Evolutionary conservation across 2,329 filamentous ascomycete species (phyloP), one percentile per base, ranked within the genome.

Genomic region (Nothopassalora personata): DNA sequence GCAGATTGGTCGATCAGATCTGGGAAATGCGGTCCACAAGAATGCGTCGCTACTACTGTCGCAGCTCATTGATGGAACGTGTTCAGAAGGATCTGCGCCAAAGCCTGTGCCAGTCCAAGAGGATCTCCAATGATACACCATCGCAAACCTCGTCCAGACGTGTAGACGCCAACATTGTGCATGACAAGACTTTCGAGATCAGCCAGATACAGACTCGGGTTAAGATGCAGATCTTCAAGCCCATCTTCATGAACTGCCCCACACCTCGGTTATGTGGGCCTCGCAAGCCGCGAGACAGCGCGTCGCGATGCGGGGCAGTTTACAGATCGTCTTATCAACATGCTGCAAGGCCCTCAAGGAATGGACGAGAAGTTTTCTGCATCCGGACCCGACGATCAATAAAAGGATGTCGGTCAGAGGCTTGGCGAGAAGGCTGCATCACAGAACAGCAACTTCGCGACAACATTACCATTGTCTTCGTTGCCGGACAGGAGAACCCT

Each of bases 191-290:
- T n/a, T 23, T 53, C 27, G 30, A 33, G 11, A 28, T 58, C 39
- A 50, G 31, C 19, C 11, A 58, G 28, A 34, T 58, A 13, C 56
- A 58, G 19, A 54, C 23, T 28, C 34, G 19, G 31, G 31, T 58
- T 18, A 58, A 58, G 28, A 11, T 27, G 10, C 36, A 34, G 23
- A 54, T 58, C 36, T 58, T 58, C 31, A 27, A 48, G 19, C 56
- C 56, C n/a, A 19, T 58, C 9, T 58, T 54, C 50, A 48, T 58
- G 36, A 58, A 36, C 52, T 58, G 54, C 23, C 56, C 56, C 11
- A n/a, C 34, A 33, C 31, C 51, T 58, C 33, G 56, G 55, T 19
- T 49, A 11, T 13, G 49, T 34, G 13, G 48, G 49, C n/a, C 23
- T 54, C 13, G 19, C 19, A 46, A 45, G 36, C 28, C 56, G 56